Evolutionary conservation across 1,284 basidiomycete species (phyloP), one percentile per base, ranked within the genome.

Genomic region (Malassezia cuniculi): DNA sequence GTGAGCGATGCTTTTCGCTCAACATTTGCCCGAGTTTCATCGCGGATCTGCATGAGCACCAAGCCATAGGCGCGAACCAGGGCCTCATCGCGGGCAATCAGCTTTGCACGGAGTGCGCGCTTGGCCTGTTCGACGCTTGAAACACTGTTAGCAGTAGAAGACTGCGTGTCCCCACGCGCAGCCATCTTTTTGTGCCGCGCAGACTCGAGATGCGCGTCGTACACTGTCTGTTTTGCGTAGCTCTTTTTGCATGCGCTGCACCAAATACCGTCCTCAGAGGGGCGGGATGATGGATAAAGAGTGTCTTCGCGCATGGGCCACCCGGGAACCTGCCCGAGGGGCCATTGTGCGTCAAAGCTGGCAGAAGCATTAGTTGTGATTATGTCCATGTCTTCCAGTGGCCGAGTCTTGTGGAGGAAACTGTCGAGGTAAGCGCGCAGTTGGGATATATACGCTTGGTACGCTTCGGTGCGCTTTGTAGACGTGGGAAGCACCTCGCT

Each of bases 171-270:
- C 7, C 27, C 27, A 55, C 81, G 81, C 36, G 80, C 77, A 9
- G 77, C 74, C 9, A 85, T 82, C 69, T 95, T 97, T 63, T 84
- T 72, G 67, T 97, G 93, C 68, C 87, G 94, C 69, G 85, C 87
- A 20, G 86, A 90, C 7, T 78, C 84, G 33, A 97, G 71, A 66
- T 97, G 93, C 4, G 86, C 89, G 57, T 94, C 85, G 69, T 89
- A 97, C 4, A 97, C 93, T 0, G 90, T 94, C 68, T 94, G 85
- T 68, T 95, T 99, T 10, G 89, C 78, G 68, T 95, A 97, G 48
- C 76, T 74, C 63, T 89, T 87, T 68, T 87, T 83, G 66, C 87
- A 97, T 38, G 86, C 84, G 32, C 80, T 74, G 73, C 93, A 97
- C 90, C 90, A 97, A 41, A 95, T 85, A 1, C 85, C 85, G 18